Percentiles rank a stretch among this genome's conserved stretches.
phyloP scores from a whole-genome alignment of 305 asterid genomes.

The Fraxinus baroniana region DNA sequence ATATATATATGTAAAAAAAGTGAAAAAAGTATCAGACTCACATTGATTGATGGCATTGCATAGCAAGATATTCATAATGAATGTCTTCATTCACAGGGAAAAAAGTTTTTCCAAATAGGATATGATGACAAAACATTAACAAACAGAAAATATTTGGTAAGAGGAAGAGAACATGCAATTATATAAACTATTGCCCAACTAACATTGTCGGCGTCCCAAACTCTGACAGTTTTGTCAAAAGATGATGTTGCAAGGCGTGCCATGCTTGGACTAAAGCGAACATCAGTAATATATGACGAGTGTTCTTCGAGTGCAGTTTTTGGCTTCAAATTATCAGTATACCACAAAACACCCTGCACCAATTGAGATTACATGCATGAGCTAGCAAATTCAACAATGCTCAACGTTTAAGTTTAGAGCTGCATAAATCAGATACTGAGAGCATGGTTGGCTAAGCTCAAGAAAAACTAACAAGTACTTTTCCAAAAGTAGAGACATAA shows the following conservation, averaged over 20 bases:
- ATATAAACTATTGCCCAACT: conserved; percentile 30
- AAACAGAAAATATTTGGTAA: not conserved
- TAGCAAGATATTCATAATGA: not conserved
- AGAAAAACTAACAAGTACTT: not conserved
- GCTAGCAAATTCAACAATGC: not conserved
- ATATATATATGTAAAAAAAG: not conserved
- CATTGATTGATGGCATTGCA: not conserved
- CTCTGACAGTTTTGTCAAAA: conserved; percentile 90
- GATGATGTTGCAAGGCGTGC: conserved; percentile 96
- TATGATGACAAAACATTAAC: not conserved
- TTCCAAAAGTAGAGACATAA: not conserved
- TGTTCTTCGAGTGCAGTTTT: conserved; percentile 91
- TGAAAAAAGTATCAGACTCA: not conserved
- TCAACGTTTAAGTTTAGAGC: conserved; percentile 3
- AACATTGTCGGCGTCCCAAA: conserved; percentile 93
- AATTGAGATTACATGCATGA: conserved; percentile 9
- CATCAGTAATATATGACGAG: conserved; percentile 70
- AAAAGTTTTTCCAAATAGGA: not conserved
- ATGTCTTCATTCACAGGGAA: not conserved
- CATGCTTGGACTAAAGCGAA: conserved; percentile 95
- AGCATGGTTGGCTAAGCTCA: not conserved
- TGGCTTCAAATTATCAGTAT: conserved; percentile 69
- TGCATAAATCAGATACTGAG: not conserved
- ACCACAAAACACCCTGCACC: conserved; percentile 85
- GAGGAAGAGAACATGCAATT: not conserved